phyloP scores from a whole-genome alignment of 768 basidiomycete genomes.

The Mrakia blollopis region DNA sequence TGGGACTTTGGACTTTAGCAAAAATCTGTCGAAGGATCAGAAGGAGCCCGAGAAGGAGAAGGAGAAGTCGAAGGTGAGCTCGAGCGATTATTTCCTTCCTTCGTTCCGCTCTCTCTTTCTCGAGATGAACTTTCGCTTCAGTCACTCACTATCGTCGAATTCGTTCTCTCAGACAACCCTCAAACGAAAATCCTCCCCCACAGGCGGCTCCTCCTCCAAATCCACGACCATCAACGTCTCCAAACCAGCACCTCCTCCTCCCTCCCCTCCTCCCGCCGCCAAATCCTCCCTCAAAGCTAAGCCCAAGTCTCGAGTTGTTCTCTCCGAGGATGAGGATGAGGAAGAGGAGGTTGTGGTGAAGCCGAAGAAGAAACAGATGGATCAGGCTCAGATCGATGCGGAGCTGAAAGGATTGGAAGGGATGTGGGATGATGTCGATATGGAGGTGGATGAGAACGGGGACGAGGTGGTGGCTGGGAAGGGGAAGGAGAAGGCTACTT shows the following conservation, averaged over 20 bases:
- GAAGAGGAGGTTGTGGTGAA: background rate
- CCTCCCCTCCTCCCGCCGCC: background rate
- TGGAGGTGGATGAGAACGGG: slow-evolving; percentile 6
- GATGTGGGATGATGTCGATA: slow-evolving; percentile 4
- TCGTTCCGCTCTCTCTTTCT: background rate
- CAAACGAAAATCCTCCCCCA: slow-evolving; percentile 7
- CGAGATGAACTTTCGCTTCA: background rate
- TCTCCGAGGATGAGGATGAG: slow-evolving; percentile 9
- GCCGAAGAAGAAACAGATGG: slow-evolving; percentile 6
- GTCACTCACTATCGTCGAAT: too few species aligned
- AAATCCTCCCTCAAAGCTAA: background rate
- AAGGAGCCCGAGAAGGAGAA: slow-evolving; percentile 9
- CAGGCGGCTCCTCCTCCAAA: background rate
- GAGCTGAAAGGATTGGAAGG: background rate
- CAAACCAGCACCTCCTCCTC: background rate
- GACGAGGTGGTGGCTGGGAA: background rate
- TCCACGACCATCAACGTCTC: background rate
- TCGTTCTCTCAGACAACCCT: background rate
- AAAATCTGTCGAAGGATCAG: slow-evolving; percentile 10
- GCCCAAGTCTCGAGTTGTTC: background rate
- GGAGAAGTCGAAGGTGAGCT: background rate
- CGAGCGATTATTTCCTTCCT: background rate
- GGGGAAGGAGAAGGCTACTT: background rate
- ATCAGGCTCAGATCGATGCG: background rate
- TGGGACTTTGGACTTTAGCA: slow-evolving; percentile 7